Evolutionary conservation across 805 yeast species (phyloP), one percentile per base, ranked within the genome.

Genomic region (Zygoascus ofunaensis): DNA sequence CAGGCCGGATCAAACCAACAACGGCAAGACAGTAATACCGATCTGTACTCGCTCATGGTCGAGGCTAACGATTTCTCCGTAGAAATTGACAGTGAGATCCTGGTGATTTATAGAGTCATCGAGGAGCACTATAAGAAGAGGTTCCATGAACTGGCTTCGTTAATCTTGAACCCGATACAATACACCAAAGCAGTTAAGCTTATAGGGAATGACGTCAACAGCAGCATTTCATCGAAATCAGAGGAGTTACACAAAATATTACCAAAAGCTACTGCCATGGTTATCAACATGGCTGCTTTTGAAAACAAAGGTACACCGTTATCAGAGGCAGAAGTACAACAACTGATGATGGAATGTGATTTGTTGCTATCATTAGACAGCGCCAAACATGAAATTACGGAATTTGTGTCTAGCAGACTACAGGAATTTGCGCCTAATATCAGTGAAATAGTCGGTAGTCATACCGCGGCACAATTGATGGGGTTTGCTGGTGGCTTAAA

Each of bases 401-500:
- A 57, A 1, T 82, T 72, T 53, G 76, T 87, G 14, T 66, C 89
- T 0, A 58, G 70, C 1, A 73, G 77, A 52, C 69, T 84, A 19
- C 63, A 72, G 2, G 57, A 61, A 1, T 72, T 79, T 52, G 94
- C 95, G 0, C 98, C 97, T 1, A 90, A 92, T 59, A 62, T 85
- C 1, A 70, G 85, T 2, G 76, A 76, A 0, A 65, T 92, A 5
- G 69, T 90, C 2, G 94, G 95, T 0, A 67, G 94, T 0, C 65
- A 73, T 4, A 73, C 83, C 0, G 76, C 95, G 0, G 81, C 94
- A 0, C 85, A 82, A 53, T 61, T 92, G 15, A 63, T 90, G 20
- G 73, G 85, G 1, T 68, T 73, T 15, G 66, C 76, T 1, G 94
- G 94, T 2, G 87, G 94, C 0, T 60, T 90, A 3, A 65, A 64